phyloP scores from a whole-genome alignment of 768 basidiomycete species.

The Lactarius trivialis region DNA sequence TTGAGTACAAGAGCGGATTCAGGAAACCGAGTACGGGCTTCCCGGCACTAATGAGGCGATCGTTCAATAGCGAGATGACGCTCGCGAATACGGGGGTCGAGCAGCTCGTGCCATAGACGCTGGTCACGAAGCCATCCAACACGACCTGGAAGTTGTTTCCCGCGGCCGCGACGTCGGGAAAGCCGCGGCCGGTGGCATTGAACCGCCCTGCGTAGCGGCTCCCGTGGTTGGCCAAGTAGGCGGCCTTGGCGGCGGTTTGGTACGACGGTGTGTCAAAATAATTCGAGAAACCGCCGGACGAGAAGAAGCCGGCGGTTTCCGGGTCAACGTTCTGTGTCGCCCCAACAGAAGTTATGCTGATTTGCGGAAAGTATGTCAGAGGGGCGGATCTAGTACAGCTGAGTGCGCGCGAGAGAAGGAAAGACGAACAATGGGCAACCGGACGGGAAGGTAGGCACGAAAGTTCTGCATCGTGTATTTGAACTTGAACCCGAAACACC shows the following conservation, averaged over 20 bases:
- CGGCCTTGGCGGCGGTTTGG: constrained; percentile 34
- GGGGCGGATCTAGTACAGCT: neutral
- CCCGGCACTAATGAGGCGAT: constrained; percentile 27
- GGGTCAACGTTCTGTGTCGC: constrained; percentile 29
- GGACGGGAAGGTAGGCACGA: constrained; percentile 24
- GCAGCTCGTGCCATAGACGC: constrained; percentile 31
- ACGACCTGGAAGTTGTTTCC: constrained; percentile 31
- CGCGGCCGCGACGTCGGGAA: constrained; percentile 42
- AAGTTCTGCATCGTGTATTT: constrained; percentile 14
- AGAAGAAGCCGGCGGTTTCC: constrained; percentile 31
- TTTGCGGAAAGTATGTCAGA: neutral
- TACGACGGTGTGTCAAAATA: constrained; percentile 31
- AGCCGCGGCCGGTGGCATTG: constrained; percentile 36
- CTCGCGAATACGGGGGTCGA: constrained; percentile 32
- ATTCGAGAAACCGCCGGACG: constrained; percentile 35
- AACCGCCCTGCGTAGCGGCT: constrained; percentile 29
- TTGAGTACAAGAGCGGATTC: constrained; percentile 31
- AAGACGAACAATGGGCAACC: constrained; percentile 24
- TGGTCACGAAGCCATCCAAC: constrained; percentile 11
- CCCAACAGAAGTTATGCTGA: constrained; percentile 32
- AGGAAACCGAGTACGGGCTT: constrained; percentile 31
- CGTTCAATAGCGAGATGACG: constrained; percentile 33
- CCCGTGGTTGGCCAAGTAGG: constrained; percentile 34
- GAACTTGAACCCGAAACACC: constrained; percentile 20
- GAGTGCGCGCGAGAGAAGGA: neutral